These are phyloP conservation scores for Sophora flavescens DNA, from an alignment of 306 rosid species.

Conservation along the genomic window DNA sequence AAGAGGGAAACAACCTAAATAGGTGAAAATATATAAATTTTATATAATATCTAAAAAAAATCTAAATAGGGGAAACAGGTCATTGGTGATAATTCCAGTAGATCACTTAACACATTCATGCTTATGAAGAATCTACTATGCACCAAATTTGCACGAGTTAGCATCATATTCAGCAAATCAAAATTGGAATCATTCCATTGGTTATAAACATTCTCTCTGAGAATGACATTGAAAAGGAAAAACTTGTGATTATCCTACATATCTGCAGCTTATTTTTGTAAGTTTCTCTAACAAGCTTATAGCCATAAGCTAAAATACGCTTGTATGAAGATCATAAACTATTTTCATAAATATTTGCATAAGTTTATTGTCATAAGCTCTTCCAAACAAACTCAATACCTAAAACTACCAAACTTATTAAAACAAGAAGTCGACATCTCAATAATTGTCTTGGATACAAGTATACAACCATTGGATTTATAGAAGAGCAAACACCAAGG, in stretches of 20 bases:
- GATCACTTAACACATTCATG: constrained; percentile 12
- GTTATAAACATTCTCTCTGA: constrained; percentile 6
- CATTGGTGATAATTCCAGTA: constrained; percentile 14
- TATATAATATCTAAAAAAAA: no score
- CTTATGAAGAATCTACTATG: constrained; percentile 18
- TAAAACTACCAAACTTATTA: background rate
- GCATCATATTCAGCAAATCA: background rate
- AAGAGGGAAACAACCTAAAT: background rate
- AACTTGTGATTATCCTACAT: background rate
- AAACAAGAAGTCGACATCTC: background rate
- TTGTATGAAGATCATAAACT: no score
- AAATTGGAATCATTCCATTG: background rate
- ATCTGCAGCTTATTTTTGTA: no score
- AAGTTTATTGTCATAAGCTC: no score
- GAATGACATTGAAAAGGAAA: background rate
- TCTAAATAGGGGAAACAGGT: constrained; percentile 26
- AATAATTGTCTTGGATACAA: background rate
- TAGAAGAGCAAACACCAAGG: background rate
- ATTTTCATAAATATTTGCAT: no score
- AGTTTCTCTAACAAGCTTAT: no score
- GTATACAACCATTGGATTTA: background rate
- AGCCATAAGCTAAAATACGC: no score
- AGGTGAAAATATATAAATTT: no score
- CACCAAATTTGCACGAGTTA: constrained; percentile 8
- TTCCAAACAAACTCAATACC: background rate